Evolutionary conservation across 345 rosid genomes (phyloP), one percentile per base, ranked within the genome.

Genomic region (Lenwebbia sp.): DNA sequence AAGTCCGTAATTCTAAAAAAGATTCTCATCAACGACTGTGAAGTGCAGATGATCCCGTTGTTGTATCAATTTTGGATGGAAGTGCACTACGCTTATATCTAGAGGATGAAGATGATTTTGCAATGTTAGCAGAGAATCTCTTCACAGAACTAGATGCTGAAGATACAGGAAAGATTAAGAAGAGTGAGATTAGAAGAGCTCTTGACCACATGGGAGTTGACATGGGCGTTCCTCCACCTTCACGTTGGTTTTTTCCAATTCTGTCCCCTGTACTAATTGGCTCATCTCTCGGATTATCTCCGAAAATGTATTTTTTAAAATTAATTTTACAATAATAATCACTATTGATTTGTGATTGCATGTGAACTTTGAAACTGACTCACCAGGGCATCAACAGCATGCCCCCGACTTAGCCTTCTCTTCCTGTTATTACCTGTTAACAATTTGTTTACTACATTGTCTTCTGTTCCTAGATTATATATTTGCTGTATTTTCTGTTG

Each of bases 91-190:
- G 89, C 87, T 26, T 92, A 58, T 90, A 90, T 85, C 86, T 94
- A 89, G 96, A 95, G 87, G 99, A 96, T 76, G 99, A 96, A 86
- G 99, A 96, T 89, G 99, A 96, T 88, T 95, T 95, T 85, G 98
- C 99, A 3, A 93, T 96, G 99, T 85, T 96, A 83, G 98, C 98
- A 2, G 99, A 96, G 94, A 93, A 93, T 88, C 58, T 96, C 33
- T 96, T 96, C 88, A 96, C 98, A 44, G 96, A 94, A 87, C 91
- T 96, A 90, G 99, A 96, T 87, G 87, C 87, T 41, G 93, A 93
- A 86, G 99, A 96, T 88, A 93, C 89, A 70, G 98, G 99, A 84
- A 96, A 95, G 94, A 93, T 95, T 88, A 87, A 86, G 83, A 95
- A 94, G 86, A 88, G 89, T 55, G 89, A 92, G 91, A 91, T 94